These are phyloP conservation scores for Collybiopsis confluens DNA, from an alignment of 768 basidiomycete genomes.

Conservation along the genomic window DNA sequence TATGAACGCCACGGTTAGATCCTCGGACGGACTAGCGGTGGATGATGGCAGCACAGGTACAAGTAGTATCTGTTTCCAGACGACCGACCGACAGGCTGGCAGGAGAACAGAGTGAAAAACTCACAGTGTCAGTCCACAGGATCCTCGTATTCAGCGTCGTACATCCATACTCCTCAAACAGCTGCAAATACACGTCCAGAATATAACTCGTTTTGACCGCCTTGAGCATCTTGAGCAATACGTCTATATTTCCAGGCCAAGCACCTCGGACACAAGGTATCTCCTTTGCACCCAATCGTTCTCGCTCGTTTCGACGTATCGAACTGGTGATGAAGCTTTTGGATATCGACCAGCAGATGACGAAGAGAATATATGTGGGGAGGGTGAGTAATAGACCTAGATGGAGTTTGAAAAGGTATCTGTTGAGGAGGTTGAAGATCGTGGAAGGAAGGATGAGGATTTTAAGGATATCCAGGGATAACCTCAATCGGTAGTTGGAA, in stretches of 20 bases:
- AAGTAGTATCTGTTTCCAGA: background rate
- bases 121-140: constrained; percentile 65
- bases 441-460: constrained; percentile 38
- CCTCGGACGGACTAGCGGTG: too few species aligned
- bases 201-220: constrained; percentile 58
- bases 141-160: constrained; percentile 68
- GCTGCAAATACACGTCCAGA: constrained; percentile 56
- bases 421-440: constrained; percentile 24
- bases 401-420: constrained; percentile 16
- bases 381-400: constrained; percentile 31
- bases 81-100: too few species aligned
- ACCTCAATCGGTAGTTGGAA: constrained; percentile 43
- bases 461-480: constrained; percentile 42
- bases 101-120: constrained; percentile 18
- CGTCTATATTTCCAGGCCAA: constrained; percentile 78
- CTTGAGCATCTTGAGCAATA: constrained; percentile 51
- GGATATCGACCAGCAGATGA: constrained; percentile 34
- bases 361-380: constrained; percentile 35
- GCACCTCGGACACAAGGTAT: constrained; percentile 60
- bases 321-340: constrained; percentile 31
- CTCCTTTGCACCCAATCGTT: constrained; percentile 42
- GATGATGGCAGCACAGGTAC: background rate
- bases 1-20: background rate
- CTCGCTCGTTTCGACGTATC: constrained; percentile 39
- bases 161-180: constrained; percentile 67